A percentile compares a stretch with the other conserved stretches of the same genome.
These are phyloP conservation scores for Cutaneotrichosporon cavernicola DNA, from an alignment of 1,284 basidiomycete species.

Conservation along the genomic window DNA sequence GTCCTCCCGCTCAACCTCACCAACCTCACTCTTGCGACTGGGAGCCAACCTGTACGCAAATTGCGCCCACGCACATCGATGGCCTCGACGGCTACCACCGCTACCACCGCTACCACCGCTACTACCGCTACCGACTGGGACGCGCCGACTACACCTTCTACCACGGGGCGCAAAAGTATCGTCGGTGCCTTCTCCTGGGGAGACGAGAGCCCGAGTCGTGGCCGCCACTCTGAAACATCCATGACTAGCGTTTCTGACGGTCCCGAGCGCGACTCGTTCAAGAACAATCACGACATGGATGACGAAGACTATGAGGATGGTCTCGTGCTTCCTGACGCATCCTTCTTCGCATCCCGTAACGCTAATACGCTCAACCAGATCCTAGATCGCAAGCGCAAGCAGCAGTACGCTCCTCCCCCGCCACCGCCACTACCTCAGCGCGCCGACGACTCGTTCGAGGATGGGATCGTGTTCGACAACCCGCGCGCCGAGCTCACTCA, in stretches of 20 bases:
- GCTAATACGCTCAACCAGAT: slow-evolving; percentile 45
- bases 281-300: slow-evolving; percentile 15
- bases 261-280: slow-evolving; percentile 23
- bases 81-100: slow-evolving; percentile 30
- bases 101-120: slow-evolving; percentile 13
- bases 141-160: slow-evolving; percentile 24
- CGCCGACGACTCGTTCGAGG: slow-evolving; percentile 48
- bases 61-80: slow-evolving; percentile 34
- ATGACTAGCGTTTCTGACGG: slow-evolving; percentile 43
- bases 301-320: slow-evolving; percentile 44
- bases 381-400: slow-evolving; percentile 47
- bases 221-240: slow-evolving; percentile 39
- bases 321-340: slow-evolving; percentile 40
- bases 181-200: slow-evolving; percentile 30
- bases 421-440: slow-evolving; percentile 15
- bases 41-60: slow-evolving; percentile 21
- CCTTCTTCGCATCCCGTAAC: slow-evolving; percentile 41
- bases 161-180: slow-evolving; percentile 26
- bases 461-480: slow-evolving; percentile 49
- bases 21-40: slow-evolving; percentile 43
- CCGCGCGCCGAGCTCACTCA: slow-evolving; percentile 43
- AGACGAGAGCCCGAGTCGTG: slow-evolving; percentile 26
- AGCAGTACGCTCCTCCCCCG: slow-evolving; percentile 30
- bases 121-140: slow-evolving; percentile 33
- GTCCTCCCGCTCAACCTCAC: slow-evolving; percentile 46